Percentiles rank a stretch among this genome's conserved stretches.
Evolutionary conservation across 805 yeast genomes (phyloP).

Genomic region (Candida alai): DNA sequence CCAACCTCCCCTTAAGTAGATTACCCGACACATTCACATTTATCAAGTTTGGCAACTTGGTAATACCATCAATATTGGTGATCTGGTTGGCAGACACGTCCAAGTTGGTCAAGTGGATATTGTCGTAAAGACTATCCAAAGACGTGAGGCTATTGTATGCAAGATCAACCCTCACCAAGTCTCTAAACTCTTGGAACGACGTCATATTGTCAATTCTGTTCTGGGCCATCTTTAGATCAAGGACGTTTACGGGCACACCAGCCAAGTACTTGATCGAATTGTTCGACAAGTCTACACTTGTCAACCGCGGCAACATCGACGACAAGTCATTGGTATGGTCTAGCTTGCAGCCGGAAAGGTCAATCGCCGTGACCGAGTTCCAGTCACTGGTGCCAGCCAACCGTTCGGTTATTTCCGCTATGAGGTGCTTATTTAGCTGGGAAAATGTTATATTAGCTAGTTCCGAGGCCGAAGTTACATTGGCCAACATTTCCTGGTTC

Average conservation of each 20-base stretch:
- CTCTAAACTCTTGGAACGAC: conserved; percentile 35
- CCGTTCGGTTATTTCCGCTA: conserved; percentile 42
- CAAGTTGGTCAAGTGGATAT: conserved; percentile 42
- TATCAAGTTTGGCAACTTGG: conserved; percentile 35
- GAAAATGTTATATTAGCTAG: conserved; percentile 45
- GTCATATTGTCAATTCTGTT: conserved; percentile 41
- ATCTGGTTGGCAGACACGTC: conserved; percentile 36
- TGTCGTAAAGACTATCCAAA: conserved; percentile 31
- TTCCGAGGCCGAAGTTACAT: conserved; percentile 42
- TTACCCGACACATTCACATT: conserved; percentile 41
- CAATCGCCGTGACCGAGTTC: conserved; percentile 37
- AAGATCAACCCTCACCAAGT: conserved; percentile 42
- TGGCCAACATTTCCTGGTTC: conserved; percentile 8
- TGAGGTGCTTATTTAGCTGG: conserved; percentile 40
- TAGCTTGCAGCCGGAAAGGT: conserved; percentile 29
- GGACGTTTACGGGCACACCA: conserved; percentile 41
- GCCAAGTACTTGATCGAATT: conserved; percentile 41
- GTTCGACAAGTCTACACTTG: conserved; percentile 35
- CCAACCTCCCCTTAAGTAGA: conserved; percentile 32
- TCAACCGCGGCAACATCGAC: conserved; percentile 41
- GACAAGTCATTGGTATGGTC: conserved; percentile 42
- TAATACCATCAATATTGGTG: conserved; percentile 32
- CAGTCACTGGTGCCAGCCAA: conserved; percentile 33
- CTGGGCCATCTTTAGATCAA: conserved; percentile 33
- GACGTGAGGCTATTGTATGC: conserved; percentile 33